These are phyloP conservation scores for Mycena galericulata DNA, from an alignment of 768 basidiomycete species.

Conservation along the genomic window DNA sequence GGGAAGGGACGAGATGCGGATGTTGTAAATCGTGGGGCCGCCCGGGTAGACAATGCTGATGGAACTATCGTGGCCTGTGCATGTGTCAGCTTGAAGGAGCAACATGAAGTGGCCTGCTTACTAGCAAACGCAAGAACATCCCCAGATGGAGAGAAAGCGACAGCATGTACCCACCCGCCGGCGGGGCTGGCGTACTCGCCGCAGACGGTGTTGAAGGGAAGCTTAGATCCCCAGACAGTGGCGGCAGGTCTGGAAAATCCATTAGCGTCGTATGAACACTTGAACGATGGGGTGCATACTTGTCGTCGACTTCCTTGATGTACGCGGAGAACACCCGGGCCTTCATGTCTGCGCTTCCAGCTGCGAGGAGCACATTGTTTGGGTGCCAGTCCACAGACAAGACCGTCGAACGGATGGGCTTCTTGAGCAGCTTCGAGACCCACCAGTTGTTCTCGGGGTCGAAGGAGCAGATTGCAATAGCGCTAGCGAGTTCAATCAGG, in stretches of 20 bases:
- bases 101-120: conserved; percentile 55
- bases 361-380: conserved; percentile 96
- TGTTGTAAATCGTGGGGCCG: conserved; percentile 76
- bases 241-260: conserved; percentile 70
- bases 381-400: conserved; percentile 98
- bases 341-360: conserved; percentile 98
- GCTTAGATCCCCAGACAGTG: conserved; percentile 96
- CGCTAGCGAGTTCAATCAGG: conserved; percentile 55
- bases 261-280: conserved; percentile 17
- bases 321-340: conserved; percentile 98
- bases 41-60: conserved; percentile 93
- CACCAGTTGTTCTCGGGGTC: conserved; percentile 99
- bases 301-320: conserved; percentile 97
- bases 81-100: not conserved
- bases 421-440: conserved; percentile 97
- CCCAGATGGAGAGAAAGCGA: conserved; percentile 97
- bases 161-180: conserved; percentile 97
- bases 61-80: conserved; percentile 92
- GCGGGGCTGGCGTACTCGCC: conserved; percentile 91
- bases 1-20: conserved; percentile 85
- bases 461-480: conserved; percentile 96
- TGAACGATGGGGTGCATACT: conserved; percentile 57
- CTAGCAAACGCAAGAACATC: conserved; percentile 93
- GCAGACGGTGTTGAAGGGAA: conserved; percentile 98
- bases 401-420: conserved; percentile 96